phyloP scores from a whole-genome alignment of 257 asterid species.

The Fraxinus americana region DNA sequence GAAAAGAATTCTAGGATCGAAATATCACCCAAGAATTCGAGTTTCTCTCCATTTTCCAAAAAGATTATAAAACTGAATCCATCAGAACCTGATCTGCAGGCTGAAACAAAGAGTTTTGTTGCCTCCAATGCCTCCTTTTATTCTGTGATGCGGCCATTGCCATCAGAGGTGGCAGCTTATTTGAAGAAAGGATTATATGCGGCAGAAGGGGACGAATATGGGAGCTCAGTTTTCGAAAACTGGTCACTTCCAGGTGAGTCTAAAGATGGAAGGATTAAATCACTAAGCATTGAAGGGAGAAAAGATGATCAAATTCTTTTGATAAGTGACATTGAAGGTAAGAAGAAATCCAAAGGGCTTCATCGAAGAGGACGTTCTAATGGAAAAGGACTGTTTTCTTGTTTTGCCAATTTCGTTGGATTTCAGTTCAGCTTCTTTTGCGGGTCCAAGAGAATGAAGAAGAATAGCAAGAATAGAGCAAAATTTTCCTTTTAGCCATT shows the following conservation, averaged over 20 bases:
- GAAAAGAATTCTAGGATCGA: conserved; percentile 11
- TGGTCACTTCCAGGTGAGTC: conserved; percentile 53
- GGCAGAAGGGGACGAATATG: conserved; percentile 40
- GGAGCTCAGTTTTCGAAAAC: conserved; percentile 70
- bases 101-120: conserved; percentile 24
- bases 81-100: conserved; percentile 26
- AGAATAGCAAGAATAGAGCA: conserved; percentile 28
- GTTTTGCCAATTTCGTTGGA: conserved; percentile 59
- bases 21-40: conserved; percentile 6
- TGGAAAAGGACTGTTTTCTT: conserved; percentile 57
- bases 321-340: conserved; percentile 2
- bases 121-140: conserved; percentile 35
- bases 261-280: conserved; percentile 1
- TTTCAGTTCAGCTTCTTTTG: conserved; percentile 58
- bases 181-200: conserved; percentile 50
- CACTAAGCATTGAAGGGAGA: conserved; percentile 26
- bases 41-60: conserved; percentile 18
- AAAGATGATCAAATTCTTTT: conserved; percentile 33
- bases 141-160: conserved; percentile 52
- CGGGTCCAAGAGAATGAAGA: conserved; percentile 38
- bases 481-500: conserved; percentile 29
- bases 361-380: conserved; percentile 17
- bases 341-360: not conserved
- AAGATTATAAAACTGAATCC: conserved; percentile 2
- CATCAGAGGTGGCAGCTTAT: conserved; percentile 59